Conservation (phyloP, 2,329 filamentous ascomycete species). For the Pezicula neosporulosa region DNA sequence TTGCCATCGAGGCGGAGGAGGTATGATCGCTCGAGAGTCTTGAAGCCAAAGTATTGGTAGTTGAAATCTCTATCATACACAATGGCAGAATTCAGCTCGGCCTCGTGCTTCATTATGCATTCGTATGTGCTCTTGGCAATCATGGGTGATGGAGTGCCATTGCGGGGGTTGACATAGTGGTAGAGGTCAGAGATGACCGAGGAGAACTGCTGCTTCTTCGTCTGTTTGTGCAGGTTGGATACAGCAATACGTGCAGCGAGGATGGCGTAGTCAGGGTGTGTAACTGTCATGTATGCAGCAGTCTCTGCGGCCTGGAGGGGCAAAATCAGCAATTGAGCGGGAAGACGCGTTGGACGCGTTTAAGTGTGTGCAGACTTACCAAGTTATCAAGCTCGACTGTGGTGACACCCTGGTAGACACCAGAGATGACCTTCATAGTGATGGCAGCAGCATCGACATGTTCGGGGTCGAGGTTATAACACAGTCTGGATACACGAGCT, state of each 20-base stretch:
- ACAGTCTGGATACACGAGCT: constrained; percentile 92
- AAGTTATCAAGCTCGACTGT: constrained; percentile 96
- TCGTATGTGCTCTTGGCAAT: constrained; percentile 90
- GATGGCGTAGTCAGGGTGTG: constrained; percentile 97
- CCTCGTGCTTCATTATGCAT: constrained; percentile 90
- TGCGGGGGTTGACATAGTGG: constrained; percentile 95
- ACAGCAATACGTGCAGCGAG: constrained; percentile 97
- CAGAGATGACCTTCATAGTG: constrained; percentile 98
- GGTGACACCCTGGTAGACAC: constrained; percentile 97
- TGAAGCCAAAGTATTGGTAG: constrained; percentile 99
- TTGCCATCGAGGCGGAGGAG: constrained; percentile 93
- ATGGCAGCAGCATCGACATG: constrained; percentile 98
- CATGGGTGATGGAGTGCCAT: constrained; percentile 81
- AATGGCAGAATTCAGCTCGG: constrained; percentile 97
- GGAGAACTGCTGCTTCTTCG: constrained; percentile 99
- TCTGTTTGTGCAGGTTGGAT: constrained; percentile 99
- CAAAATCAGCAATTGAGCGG: constrained; percentile 14
- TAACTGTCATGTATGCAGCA: constrained; percentile 99
- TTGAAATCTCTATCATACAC: constrained; percentile 99
- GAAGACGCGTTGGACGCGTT: constrained; percentile 11
- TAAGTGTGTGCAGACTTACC: constrained; percentile 52
- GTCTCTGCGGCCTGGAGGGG: constrained; percentile 83
- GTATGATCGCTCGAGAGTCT: constrained; percentile 97
- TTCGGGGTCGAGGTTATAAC: constrained; percentile 92
- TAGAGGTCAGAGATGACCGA: constrained; percentile 89